Conservation (phyloP, 1,284 basidiomycete genomes). For the Apiotrichum laibachii region DNA sequence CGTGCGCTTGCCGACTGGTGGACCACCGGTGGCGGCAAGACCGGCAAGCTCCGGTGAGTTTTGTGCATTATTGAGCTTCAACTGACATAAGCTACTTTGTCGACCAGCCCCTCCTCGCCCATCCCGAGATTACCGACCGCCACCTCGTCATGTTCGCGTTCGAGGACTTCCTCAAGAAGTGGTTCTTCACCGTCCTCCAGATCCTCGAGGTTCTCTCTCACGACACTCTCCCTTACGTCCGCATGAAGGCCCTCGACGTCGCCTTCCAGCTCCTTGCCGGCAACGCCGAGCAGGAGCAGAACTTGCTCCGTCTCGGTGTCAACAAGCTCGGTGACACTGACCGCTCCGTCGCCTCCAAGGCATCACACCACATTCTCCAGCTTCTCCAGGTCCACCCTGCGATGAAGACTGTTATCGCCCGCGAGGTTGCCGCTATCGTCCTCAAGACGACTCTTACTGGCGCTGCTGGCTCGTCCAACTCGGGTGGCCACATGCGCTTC, state of each 20-base stretch:
- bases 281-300: constrained; percentile 97
- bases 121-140: constrained; percentile 66
- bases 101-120: constrained; percentile 73
- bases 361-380: constrained; percentile 84
- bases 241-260: constrained; percentile 72
- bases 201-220: constrained; percentile 85
- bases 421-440: constrained; percentile 78
- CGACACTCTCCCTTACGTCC: constrained; percentile 84
- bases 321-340: constrained; percentile 96
- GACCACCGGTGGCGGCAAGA: constrained; percentile 79
- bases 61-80: not conserved
- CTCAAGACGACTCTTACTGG: constrained; percentile 60
- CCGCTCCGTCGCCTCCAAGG: constrained; percentile 80
- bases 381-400: constrained; percentile 85
- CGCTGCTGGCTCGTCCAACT: constrained; percentile 49
- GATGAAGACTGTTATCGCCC: constrained; percentile 89
- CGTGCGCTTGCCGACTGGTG: constrained; percentile 96
- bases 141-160: constrained; percentile 83
- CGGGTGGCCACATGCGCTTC: constrained; percentile 48
- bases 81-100: constrained; percentile 70
- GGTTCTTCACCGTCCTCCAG: constrained; percentile 89
- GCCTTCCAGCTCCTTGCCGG: constrained; percentile 77
- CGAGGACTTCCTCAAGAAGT: constrained; percentile 97
- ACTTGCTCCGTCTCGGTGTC: constrained; percentile 83
- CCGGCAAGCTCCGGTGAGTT: constrained; percentile 70